Base-by-base conservation (phyloP, 1,139 yeast genomes). In the Hyphopichia khmerensis region DNA sequence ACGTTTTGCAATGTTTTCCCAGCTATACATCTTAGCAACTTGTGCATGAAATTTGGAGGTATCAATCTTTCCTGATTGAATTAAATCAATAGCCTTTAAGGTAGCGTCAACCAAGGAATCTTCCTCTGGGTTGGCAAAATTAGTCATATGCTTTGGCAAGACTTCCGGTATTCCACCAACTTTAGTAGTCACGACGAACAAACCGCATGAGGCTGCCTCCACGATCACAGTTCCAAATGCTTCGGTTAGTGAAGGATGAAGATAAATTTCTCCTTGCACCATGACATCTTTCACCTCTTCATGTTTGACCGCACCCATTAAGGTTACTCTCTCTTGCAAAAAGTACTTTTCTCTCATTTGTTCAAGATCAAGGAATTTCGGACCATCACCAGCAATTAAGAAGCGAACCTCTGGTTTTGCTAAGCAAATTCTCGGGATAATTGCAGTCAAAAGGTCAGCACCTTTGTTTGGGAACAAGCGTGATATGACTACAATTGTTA, bases 121-220 rank as follows among this genome's bases (percentile, higher is more conserved):
- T 44, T 87, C 97, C 43, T 69, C 76, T 0, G 97, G 96, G 17
- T 84, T 77, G 0, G 98, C 95, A 65, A 87, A 93, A 3, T 86
- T 87, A 0, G 96, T 90, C 98, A 95, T 93, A 56, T 90, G 89
- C 23, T 78, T 75, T 0, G 99, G 99, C 35, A 95, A 65, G 3
- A 95, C 99, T 57, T 95, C 99, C 0, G 98, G 98, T 35, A 93
- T 91, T 3, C 99, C 99, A 2, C 99, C 99, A 0, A 95, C 99
- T 47, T 84, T 83, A 0, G 99, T 95, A 0, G 98, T 91, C 0
- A 95, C 99, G 2, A 95, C 96, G 29, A 88, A 75, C 32, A 95
- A 64, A 0, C 98, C 98, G 68, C 99, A 93, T 0, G 96, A 87
- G 0, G 98, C 99, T 0, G 99, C 99, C 59, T 95, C 99, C 0